Conservation (phyloP, 805 yeast species). For the Yamadazyma sp. region DNA sequence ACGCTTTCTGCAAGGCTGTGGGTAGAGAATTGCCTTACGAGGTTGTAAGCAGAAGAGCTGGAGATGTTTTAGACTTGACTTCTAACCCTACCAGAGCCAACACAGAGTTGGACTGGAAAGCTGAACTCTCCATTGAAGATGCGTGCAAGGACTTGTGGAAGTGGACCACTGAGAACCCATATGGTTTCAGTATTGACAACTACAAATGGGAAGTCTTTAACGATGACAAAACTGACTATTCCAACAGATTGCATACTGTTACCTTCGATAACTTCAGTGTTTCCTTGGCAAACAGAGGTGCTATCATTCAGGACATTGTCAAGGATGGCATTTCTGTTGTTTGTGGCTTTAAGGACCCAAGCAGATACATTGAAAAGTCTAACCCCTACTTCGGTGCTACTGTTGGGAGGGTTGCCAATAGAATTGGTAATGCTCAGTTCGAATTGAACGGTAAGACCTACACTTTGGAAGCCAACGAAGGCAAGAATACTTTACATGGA, state of each 20-base stretch:
- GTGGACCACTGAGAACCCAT: conserved; percentile 71
- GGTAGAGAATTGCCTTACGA: conserved; percentile 65
- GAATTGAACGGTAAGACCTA: conserved; percentile 40
- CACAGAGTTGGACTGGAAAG: conserved; percentile 63
- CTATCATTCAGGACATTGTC: conserved; percentile 44
- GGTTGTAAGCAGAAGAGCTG: conserved; percentile 65
- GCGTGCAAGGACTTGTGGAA: conserved; percentile 77
- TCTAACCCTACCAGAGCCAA: conserved; percentile 70
- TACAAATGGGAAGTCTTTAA: conserved; percentile 35
- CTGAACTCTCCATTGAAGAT: conserved; percentile 52
- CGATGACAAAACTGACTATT: conserved; percentile 19
- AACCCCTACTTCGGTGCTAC: conserved; percentile 63
- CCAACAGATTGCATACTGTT: conserved; percentile 38
- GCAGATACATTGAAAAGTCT: conserved; percentile 26
- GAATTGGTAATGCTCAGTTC: conserved; percentile 49
- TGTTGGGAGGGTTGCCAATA: conserved; percentile 64
- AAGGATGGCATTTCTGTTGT: conserved; percentile 42
- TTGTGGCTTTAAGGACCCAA: conserved; percentile 37
- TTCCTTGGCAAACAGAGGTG: conserved; percentile 51
- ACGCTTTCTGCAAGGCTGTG: conserved; percentile 63
- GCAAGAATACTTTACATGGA: conserved; percentile 49
- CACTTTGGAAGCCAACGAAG: conserved; percentile 44
- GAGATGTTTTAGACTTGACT: conserved; percentile 75
- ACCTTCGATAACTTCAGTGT: conserved; percentile 34
- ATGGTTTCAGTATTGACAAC: conserved; percentile 46